Base-by-base conservation (phyloP, 305 asterid genomes). In the Ilex paraguariensis region DNA sequence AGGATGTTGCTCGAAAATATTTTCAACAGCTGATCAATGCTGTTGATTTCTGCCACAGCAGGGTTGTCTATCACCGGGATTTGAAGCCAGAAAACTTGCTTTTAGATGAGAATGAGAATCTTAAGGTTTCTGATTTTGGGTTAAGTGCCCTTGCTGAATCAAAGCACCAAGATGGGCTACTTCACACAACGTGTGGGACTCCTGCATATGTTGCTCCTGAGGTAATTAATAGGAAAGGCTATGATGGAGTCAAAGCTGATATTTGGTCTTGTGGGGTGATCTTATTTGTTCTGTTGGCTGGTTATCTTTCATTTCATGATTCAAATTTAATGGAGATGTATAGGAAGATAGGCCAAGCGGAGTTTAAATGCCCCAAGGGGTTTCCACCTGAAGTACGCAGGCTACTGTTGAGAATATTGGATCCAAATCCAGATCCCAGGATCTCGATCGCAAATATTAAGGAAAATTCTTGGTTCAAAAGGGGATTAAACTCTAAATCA, bases 171-270 rank as follows among this genome's bases (percentile, higher is more conserved):
- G 81, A 76, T 15, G 81, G 28, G 28, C 28, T 21, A 21, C 28
- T 21, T 21, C 28, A 21, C 28, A 21, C 28, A 21, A 21, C 28
- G 28, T 21, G 28, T 21, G 28, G 28, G 28, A 21, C 28, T 21
- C 28, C 28, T 21, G 28, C 28, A 21, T 76, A 30, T 21, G 28
- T 21, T 21, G 28, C 28, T 21, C 28, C 28, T 21, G 28, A 21
- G 28, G 28, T 21, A 21, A 72, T 76, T 51, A 58, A 72, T 17
- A 57, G 81, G 46, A 76, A 68, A 61, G 81, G 81, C 21, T 76
- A 76, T 56, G 81, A 76, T 17, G 81, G 81, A 49, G 75, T 72
- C 31, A 76, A 72, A 68, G 81, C 81, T 6, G 81, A 76, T 69
- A 69, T 66, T 21, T 21, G 28, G 28, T 21, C 28, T 21, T 21